Evolutionary conservation across 495 filamentous ascomycete species (phyloP), one percentile per base, ranked within the genome.

Genomic region (Sporormia fimetaria): DNA sequence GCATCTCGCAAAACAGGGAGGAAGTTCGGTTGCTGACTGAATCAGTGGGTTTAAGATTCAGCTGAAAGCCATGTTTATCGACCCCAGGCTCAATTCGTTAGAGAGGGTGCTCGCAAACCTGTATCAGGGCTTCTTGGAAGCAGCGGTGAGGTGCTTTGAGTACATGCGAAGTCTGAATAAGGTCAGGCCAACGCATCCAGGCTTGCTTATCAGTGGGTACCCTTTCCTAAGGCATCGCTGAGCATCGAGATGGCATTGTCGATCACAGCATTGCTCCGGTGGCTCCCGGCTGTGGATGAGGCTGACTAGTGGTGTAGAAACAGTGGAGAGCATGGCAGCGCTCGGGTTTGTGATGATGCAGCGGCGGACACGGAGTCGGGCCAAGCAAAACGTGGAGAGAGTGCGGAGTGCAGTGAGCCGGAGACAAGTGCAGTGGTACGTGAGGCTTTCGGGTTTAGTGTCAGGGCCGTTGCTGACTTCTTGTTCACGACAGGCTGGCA

Each of bases 11-110:
- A n/a, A n/a, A n/a, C n/a, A n/a, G n/a, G n/a, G n/a, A n/a, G n/a
- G n/a, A n/a, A n/a, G n/a, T n/a, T n/a, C n/a, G n/a, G n/a, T n/a
- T n/a, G n/a, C n/a, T n/a, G n/a, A n/a, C 9, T 16, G 37, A 10
- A 42, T 17, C 20, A 68, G 76, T 55, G 66, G 80, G 0, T 84
- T 95, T 66, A 87, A 90, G 56, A 78, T 87, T 30, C 84, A 90
- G 48, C 75, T 83, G 38, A 80, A 92, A 50, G 68, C 78, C 21
- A 92, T 94, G 80, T 87, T 88, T 58, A 78, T 90, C 41, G 87
- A 94, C 55, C 84, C 82, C 3, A 61, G 66, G 3, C 80, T 87
- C 63, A 96, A 95, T 57, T 75, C 76, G 4, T 51, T 71, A 1
- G 31, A 52, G 1, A 81, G 74, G 0, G 82, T 88, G 3, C 62